These are phyloP conservation scores for Polytrichum commune DNA, from an alignment of 225 moss, liverwort and hornwort species.

Conservation along the genomic window DNA sequence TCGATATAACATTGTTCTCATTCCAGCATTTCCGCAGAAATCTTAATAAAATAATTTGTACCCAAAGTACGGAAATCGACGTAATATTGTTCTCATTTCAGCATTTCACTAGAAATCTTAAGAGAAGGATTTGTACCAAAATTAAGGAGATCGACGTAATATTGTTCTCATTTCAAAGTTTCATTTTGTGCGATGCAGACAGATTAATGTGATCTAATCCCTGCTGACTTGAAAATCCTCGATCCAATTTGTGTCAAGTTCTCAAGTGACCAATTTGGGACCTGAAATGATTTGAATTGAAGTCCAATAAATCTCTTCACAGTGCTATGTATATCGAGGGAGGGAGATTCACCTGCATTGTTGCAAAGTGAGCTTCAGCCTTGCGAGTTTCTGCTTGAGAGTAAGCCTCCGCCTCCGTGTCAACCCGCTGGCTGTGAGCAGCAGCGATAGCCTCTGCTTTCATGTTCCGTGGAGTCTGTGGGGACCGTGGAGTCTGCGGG, in stretches of 20 bases:
- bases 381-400: slow-evolving; percentile 38
- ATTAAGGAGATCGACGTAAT: too few species aligned
- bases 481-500: slow-evolving; percentile 27
- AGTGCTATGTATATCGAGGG: background rate
- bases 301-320: background rate
- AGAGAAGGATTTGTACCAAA: too few species aligned
- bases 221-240: background rate
- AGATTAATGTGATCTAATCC: background rate
- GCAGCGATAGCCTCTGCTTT: slow-evolving; percentile 47
- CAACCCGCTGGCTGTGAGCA: slow-evolving; percentile 48
- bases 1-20: too few species aligned
- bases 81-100: too few species aligned
- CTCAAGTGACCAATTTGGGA: background rate
- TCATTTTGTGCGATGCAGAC: background rate
- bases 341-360: slow-evolving; percentile 25
- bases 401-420: slow-evolving; percentile 38
- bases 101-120: too few species aligned
- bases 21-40: too few species aligned
- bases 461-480: slow-evolving; percentile 26
- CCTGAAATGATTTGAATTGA: background rate
- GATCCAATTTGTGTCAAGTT: background rate
- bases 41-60: too few species aligned
- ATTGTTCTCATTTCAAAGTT: background rate
- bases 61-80: too few species aligned
- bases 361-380: slow-evolving; percentile 38